Evolutionary conservation across 768 basidiomycete species (phyloP), one percentile per base, ranked within the genome.

Genomic region (Psilocybe tampanensis): DNA sequence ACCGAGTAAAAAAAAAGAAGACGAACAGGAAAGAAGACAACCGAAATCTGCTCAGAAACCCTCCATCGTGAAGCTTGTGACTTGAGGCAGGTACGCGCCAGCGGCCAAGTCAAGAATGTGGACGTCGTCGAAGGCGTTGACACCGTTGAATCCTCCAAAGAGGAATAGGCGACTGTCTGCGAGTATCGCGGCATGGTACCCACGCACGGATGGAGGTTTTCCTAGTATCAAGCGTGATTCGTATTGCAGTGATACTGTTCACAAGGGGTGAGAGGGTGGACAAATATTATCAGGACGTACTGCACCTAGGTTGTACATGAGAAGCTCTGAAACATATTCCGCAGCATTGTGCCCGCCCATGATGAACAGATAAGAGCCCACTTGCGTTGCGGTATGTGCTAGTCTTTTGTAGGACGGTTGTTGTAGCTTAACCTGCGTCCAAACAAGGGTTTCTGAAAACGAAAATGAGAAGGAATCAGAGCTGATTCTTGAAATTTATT

Each of bases 301-400:
- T n/a, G n/a, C n/a, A 94, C 95, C 90, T 33, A 98, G 86, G 66
- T 97, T 95, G 72, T 94, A 94, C 4, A 92, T 76, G 17, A 93
- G 76, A 5, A 96, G 76, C 11, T 95, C 90, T 2, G 81, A 80
- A 32, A 76, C 80, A 68, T 97, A 97, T 47, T 86, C 76, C 11
- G 74, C 71, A 4, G 92, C 90, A 60, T 95, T 89, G 72, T 96
- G 94, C 2, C 95, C 95, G 0, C 94, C 95, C 43, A 88, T 78
- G 52, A 96, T 80, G 74, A 95, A 95, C 0, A 98, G 82, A 68
- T 93, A 95, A 1, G 92, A 94, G 26, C 95, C 94, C 15, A 98
- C 90, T 69, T 90, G 92, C 0, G 94, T 94, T 13, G 94, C 82
- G 11, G 89, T 90, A 64, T 98, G 95, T 23, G 90, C 88, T 42